Conservation (phyloP, 139 green algal genomes). For the Pleodorina starrii region DNA sequence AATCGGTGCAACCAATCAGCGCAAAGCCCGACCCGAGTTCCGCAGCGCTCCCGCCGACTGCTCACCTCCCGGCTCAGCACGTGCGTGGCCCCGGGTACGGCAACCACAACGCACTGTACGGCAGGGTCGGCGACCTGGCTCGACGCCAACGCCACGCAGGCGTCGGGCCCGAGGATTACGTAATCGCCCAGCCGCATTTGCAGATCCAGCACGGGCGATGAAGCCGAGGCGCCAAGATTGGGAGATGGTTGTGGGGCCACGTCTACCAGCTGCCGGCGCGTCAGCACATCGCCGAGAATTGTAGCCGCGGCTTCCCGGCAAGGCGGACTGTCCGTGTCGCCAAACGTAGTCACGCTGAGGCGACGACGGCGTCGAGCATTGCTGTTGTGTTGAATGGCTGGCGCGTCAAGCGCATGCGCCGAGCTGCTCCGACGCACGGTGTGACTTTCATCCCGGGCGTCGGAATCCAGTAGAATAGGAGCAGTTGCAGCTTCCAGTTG, state of each 20-base stretch:
- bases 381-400: not conserved
- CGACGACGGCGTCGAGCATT: not conserved
- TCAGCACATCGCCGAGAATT: not conserved
- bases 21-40: too few relatives aligned
- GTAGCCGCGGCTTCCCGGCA: not conserved
- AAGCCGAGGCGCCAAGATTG: not conserved
- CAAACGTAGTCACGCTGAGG: conserved; percentile 19
- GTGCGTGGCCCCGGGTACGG: not conserved
- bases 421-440: not conserved
- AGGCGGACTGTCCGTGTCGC: not conserved
- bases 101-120: conserved; percentile 1
- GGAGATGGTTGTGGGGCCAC: too few relatives aligned
- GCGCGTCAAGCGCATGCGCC: not conserved
- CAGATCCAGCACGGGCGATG: not conserved
- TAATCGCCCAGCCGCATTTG: conserved; percentile 4
- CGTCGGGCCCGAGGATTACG: not conserved
- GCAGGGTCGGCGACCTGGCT: not conserved
- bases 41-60: too few relatives aligned
- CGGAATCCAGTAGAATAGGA: not conserved
- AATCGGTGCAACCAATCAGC: too few relatives aligned
- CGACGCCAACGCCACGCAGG: not conserved
- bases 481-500: not conserved
- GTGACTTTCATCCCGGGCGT: not conserved
- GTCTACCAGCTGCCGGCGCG: not conserved
- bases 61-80: not conserved